phyloP scores from a whole-genome alignment of 768 basidiomycete species.

The Termitomyces sp. region DNA sequence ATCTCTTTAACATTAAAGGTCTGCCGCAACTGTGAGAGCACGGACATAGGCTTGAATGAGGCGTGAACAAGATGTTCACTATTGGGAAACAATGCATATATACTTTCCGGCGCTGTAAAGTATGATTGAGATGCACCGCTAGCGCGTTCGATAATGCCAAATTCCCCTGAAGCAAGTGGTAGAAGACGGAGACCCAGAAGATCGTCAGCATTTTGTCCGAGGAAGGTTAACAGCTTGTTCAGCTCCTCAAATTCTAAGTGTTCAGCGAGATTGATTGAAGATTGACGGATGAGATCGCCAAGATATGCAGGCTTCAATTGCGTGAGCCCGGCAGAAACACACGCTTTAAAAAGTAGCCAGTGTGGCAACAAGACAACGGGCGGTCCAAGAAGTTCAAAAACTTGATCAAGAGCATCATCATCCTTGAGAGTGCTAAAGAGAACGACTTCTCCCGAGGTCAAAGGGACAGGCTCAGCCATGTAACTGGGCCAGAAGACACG shows the following conservation, averaged over 20 bases:
- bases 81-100: conserved; percentile 18
- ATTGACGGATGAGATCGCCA: conserved; percentile 17
- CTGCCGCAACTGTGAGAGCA: conserved; percentile 13
- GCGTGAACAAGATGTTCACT: conserved; percentile 22
- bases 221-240: conserved; percentile 20
- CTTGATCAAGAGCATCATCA: conserved; percentile 12
- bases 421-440: neutral
- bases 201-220: conserved; percentile 14
- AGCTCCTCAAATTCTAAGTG: conserved; percentile 17
- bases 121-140: conserved; percentile 10
- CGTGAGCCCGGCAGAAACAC: conserved; percentile 11
- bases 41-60: conserved; percentile 14
- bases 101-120: conserved; percentile 20
- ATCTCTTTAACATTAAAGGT: conserved; percentile 22
- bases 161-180: conserved; percentile 29
- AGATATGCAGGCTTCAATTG: conserved; percentile 22
- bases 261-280: neutral
- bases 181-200: conserved; percentile 28
- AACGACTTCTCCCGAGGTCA: neutral
- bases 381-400: conserved; percentile 19
- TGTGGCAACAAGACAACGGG: conserved; percentile 16
- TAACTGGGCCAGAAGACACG: conserved; percentile 5
- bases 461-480: neutral
- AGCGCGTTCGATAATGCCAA: conserved; percentile 19
- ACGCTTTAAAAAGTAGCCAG: conserved; percentile 16